Percentiles rank a stretch among this genome's conserved stretches.
Evolutionary conservation across 495 filamentous ascomycete species (phyloP).

Genomic region (Hyaloscypha variabilis): DNA sequence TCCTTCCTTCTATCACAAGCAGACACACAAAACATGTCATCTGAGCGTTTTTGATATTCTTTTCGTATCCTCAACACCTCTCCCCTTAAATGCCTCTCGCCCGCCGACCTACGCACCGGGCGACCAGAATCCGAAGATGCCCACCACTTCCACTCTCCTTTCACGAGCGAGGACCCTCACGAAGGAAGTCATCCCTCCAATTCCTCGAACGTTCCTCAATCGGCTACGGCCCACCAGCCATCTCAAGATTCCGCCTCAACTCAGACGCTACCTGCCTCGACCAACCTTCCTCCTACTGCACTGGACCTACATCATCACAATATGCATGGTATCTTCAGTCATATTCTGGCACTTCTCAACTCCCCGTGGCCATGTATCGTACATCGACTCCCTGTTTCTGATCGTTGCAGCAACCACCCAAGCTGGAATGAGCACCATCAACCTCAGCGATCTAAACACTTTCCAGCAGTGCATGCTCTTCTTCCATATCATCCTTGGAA

Average conservation of each 20-base stretch:
- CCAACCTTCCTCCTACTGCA: constrained; percentile 75
- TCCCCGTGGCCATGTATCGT: constrained; percentile 62
- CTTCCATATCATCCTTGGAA: constrained; percentile 69
- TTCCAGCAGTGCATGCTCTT: constrained; percentile 79
- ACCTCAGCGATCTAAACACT: constrained; percentile 68
- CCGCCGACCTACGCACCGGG: not conserved
- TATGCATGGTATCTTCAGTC: constrained; percentile 62
- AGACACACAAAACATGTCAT: not conserved
- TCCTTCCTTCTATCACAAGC: not conserved
- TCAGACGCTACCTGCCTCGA: constrained; percentile 39
- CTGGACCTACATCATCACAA: constrained; percentile 74
- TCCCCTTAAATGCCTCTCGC: not conserved
- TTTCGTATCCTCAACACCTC: not conserved
- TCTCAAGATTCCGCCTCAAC: no score
- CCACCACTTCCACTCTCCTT: not conserved
- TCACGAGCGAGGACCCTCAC: not conserved
- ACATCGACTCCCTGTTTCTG: constrained; percentile 75
- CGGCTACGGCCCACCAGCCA: no score
- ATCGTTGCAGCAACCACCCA: constrained; percentile 78
- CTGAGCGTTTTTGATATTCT: not conserved
- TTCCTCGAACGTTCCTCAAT: not conserved
- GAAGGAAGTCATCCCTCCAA: not conserved
- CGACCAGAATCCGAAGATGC: not conserved
- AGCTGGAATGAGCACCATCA: constrained; percentile 69
- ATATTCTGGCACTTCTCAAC: constrained; percentile 73